Conservation (phyloP, 352 stramenopile genomes). For the Globisporangium splendens region DNA sequence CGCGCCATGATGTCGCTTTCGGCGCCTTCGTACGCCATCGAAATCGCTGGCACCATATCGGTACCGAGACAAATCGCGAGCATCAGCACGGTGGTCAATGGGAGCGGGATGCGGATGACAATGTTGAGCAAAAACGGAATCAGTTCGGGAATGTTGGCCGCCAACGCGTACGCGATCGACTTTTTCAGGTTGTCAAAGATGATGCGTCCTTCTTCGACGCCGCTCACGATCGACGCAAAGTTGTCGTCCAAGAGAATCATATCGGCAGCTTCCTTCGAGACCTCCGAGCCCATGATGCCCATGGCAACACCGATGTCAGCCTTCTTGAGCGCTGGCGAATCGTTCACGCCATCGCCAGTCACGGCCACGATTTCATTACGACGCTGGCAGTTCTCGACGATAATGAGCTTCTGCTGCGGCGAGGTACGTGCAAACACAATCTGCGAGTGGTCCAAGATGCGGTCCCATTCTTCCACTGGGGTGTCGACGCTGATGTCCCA, state of each 20-base stretch:
- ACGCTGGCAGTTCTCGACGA: slow-evolving; percentile 91
- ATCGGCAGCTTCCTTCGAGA: slow-evolving; percentile 93
- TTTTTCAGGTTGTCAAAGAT: slow-evolving; percentile 97
- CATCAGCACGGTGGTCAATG: slow-evolving; percentile 91
- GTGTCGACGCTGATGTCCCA: slow-evolving; percentile 79
- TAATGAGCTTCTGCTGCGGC: slow-evolving; percentile 93
- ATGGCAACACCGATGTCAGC: slow-evolving; percentile 98
- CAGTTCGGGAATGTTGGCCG: slow-evolving; percentile 90
- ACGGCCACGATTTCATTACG: slow-evolving; percentile 90
- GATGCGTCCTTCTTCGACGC: slow-evolving; percentile 92
- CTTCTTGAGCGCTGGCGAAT: slow-evolving; percentile 95
- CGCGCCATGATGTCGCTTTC: slow-evolving; percentile 89
- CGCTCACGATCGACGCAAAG: slow-evolving; percentile 95
- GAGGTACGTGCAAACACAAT: slow-evolving; percentile 95
- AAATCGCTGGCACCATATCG: slow-evolving; percentile 91
- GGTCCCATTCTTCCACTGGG: slow-evolving; percentile 81
- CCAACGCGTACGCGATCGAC: slow-evolving; percentile 90
- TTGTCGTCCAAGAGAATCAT: slow-evolving; percentile 98
- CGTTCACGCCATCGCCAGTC: slow-evolving; percentile 98
- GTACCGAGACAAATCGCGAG: slow-evolving; percentile 89
- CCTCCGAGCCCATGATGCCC: slow-evolving; percentile 95
- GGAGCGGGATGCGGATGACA: slow-evolving; percentile 79
- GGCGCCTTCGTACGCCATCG: slow-evolving; percentile 88
- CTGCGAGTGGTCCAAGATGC: slow-evolving; percentile 81
- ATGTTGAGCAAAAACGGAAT: slow-evolving; percentile 86